Base-by-base conservation (phyloP, 768 basidiomycete species). In the Crassisporium funariophilum region DNA sequence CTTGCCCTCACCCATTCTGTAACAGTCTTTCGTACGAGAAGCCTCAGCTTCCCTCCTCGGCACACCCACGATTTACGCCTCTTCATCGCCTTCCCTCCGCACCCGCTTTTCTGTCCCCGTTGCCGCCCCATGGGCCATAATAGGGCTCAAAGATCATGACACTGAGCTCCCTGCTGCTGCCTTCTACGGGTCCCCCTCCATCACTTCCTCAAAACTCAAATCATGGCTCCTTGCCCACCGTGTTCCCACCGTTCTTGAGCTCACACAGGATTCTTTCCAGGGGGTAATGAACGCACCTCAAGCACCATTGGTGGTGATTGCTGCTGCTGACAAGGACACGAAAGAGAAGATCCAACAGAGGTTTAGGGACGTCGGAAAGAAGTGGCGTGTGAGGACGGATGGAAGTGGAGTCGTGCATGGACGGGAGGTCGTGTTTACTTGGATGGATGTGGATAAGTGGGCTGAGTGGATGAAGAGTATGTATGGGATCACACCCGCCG, bases 381-480 rank as follows among this genome's bases (percentile, higher is more conserved):
- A 73, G 55, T 93, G 84, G 91, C 76, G 77, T 49, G 40, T 69
- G 27, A 63, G 65, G 59, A 73, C 74, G 0, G 62, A 59, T 2
- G 74, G 74, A 4, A 72, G 57, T 39, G 72, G 73, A 1, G 56
- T 69, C 42, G 66, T 64, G 29, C 71, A 73, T 24, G 72, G 68
- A 34, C 67, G 76, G 25, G 77, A 82, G 34, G 85, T 95, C 0
- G 79, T 94, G 39, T 97, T 94, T 66, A 77, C 86, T 7, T 93
- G 87, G 86, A 93, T 97, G 81, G 91, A 99, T 59, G 79, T 73
- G 2, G 83, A 81, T 19, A 79, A 76, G 65, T 98, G 95, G 94
- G 75, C 67, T 19, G 83, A 79, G 41, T 98, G 94, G 94, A 71
- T 95, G 69, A 92, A 90, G 74, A 84, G 83, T 56, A 92, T 92